A percentile compares a stretch with the other conserved stretches of the same genome.
These are phyloP conservation scores for Saxophila tyrrhenica DNA, from an alignment of 495 filamentous ascomycete genomes.

Conservation along the genomic window DNA sequence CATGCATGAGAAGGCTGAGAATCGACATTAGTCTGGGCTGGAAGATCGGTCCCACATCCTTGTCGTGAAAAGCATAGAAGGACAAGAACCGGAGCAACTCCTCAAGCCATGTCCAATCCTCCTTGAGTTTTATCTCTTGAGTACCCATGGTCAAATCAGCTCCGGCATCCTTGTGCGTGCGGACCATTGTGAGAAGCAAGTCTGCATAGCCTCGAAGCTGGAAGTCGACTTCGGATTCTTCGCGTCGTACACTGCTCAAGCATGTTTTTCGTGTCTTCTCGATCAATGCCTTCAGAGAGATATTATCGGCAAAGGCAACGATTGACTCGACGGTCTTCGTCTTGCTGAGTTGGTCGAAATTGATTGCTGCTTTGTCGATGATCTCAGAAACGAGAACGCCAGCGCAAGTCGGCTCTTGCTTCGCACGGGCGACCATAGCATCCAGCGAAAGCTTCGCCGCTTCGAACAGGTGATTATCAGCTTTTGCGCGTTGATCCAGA, in stretches of 20 bases:
- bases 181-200: constrained; percentile 38
- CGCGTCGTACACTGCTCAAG: not conserved
- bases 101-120: not conserved
- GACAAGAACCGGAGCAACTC: not conserved
- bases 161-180: constrained; percentile 8
- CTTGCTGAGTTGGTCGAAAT: constrained; percentile 79
- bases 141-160: not conserved
- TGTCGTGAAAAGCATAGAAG: not conserved
- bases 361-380: constrained; percentile 55
- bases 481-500: constrained; percentile 75
- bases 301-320: constrained; percentile 45
- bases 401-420: constrained; percentile 49
- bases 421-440: constrained; percentile 49
- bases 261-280: not conserved
- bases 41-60: not conserved
- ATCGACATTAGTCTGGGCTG: constrained; percentile 7
- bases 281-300: not conserved
- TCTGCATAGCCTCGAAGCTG: constrained; percentile 42
- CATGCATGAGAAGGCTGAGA: not conserved
- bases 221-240: constrained; percentile 30
- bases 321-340: constrained; percentile 78
- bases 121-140: not conserved
- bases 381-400: constrained; percentile 51
- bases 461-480: constrained; percentile 73
- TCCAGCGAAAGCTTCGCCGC: constrained; percentile 64